Conservation (phyloP, 2,329 filamentous ascomycete species). For the Drechmeria coniospora region DNA sequence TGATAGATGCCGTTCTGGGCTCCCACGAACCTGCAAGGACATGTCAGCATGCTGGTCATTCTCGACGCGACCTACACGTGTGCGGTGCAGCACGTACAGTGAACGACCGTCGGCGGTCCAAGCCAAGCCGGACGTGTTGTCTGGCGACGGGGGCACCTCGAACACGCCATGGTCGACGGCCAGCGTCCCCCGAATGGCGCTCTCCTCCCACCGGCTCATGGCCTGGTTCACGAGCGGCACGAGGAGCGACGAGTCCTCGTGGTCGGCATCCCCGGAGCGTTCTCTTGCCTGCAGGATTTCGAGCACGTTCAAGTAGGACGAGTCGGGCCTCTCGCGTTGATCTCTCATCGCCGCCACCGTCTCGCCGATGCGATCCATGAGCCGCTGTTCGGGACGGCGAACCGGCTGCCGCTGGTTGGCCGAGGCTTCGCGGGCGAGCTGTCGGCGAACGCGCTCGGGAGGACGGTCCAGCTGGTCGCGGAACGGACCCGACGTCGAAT, state of each 20-base stretch:
- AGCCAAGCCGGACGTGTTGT: slow-evolving; percentile 44
- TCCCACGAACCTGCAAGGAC: slow-evolving; percentile 36
- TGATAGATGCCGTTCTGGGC: slow-evolving; percentile 65
- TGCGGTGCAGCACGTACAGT: slow-evolving; percentile 30
- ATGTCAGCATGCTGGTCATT: slow-evolving; percentile 7
- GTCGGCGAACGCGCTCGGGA: slow-evolving; percentile 18
- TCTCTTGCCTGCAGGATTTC: slow-evolving; percentile 22
- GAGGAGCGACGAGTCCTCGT: slow-evolving; percentile 20
- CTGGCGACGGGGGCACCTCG: slow-evolving; percentile 29
- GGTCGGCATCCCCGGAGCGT: slow-evolving; percentile 14
- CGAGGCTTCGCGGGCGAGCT: slow-evolving; percentile 13
- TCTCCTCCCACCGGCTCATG: slow-evolving; percentile 22
- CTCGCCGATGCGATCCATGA: slow-evolving; percentile 19
- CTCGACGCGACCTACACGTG: slow-evolving; percentile 1
- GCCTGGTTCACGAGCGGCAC: slow-evolving; percentile 22
- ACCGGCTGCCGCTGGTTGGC: slow-evolving; percentile 2
- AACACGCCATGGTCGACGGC: slow-evolving; percentile 23
- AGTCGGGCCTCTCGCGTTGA: slow-evolving; percentile 19
- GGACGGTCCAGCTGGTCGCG: slow-evolving; percentile 20
- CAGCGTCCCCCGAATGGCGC: slow-evolving; percentile 16
- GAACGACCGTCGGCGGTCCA: slow-evolving; percentile 47
- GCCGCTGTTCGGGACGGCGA: slow-evolving; percentile 14
- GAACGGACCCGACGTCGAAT: slow-evolving; percentile 21
- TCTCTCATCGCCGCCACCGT: slow-evolving; percentile 20
- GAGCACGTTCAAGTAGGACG: slow-evolving; percentile 20